These are phyloP conservation scores for Alloteropsis semialata DNA, from an alignment of 176 grass and related monocot species.

Conservation along the genomic window DNA sequence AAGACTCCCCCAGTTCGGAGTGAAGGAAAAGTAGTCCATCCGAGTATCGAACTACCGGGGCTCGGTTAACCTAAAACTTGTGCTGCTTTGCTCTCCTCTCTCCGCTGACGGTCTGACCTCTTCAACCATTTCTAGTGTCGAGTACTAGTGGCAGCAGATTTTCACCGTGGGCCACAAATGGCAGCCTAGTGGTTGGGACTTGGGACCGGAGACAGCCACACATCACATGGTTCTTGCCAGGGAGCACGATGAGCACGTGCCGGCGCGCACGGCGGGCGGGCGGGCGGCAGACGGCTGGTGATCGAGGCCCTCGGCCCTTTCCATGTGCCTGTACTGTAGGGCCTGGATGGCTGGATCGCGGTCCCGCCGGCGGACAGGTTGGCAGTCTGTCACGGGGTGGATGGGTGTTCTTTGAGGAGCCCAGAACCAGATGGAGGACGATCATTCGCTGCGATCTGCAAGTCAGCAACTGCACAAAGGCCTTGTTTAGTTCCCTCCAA, in stretches of 20 bases:
- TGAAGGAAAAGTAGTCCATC: background rate
- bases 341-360: background rate
- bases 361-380: background rate
- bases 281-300: no score
- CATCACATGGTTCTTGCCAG: background rate
- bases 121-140: no score
- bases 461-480: background rate
- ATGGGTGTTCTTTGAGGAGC: background rate
- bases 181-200: background rate
- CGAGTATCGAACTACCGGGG: background rate
- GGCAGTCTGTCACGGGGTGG: background rate
- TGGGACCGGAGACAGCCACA: background rate
- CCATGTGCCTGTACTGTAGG: background rate
- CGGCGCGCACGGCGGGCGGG: background rate
- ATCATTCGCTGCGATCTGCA: background rate
- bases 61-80: no score
- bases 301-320: background rate
- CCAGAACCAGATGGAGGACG: background rate
- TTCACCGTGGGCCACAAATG: background rate
- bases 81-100: background rate
- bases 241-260: slow-evolving; percentile 36
- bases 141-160: background rate
- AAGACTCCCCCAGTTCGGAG: background rate
- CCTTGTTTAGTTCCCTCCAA: no score
- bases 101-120: no score